phyloP scores from a whole-genome alignment of 331 rosid species.

The Dryas integrifolia region DNA sequence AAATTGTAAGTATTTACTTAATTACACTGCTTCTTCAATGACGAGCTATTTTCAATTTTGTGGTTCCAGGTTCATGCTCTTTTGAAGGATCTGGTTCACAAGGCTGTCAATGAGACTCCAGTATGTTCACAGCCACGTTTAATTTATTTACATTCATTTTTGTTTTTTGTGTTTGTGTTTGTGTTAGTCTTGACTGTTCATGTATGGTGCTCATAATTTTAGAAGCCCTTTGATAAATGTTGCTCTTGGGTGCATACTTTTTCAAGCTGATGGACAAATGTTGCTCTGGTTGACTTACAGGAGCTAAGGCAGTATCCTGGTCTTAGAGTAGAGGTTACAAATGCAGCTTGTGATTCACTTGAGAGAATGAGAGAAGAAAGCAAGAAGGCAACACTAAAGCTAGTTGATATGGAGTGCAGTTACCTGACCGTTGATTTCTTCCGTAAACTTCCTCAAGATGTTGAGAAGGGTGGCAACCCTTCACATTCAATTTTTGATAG shows the following conservation, averaged over 20 bases:
- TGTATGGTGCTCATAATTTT: neutral
- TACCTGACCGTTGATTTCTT: slow-evolving; percentile 91
- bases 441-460: slow-evolving; percentile 90
- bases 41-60: slow-evolving; percentile 19
- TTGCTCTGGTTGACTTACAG: slow-evolving; percentile 36
- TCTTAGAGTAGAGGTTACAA: slow-evolving; percentile 81
- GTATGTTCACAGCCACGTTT: slow-evolving; percentile 41
- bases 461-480: slow-evolving; percentile 96
- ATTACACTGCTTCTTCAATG: slow-evolving; percentile 3
- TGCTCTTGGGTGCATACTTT: slow-evolving; percentile 2
- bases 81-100: slow-evolving; percentile 79
- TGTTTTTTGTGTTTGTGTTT: neutral
- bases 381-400: slow-evolving; percentile 72
- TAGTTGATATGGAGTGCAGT: slow-evolving; percentile 90
- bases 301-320: slow-evolving; percentile 90
- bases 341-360: slow-evolving; percentile 75
- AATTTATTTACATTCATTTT: slow-evolving; percentile 14
- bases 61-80: slow-evolving; percentile 64
- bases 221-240: neutral
- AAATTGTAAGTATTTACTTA: slow-evolving; percentile 7
- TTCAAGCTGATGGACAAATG: slow-evolving; percentile 6
- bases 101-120: slow-evolving; percentile 67
- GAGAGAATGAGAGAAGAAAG: slow-evolving; percentile 89
- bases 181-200: neutral
- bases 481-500: slow-evolving; percentile 90